Evolutionary conservation across 768 basidiomycete species (phyloP), one percentile per base, ranked within the genome.

Genomic region (Rubroboletus satanas): DNA sequence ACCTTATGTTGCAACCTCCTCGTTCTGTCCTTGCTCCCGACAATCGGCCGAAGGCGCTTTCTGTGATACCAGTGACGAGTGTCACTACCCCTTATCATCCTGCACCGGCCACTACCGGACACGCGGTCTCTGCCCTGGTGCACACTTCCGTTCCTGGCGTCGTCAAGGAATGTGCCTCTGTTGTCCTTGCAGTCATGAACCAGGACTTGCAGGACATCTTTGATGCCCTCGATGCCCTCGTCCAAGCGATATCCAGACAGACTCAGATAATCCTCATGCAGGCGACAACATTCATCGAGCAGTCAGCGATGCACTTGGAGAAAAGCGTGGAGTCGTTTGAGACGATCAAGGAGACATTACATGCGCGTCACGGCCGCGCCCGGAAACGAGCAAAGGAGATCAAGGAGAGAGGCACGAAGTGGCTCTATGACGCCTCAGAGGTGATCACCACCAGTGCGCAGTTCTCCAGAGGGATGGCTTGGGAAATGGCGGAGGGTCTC

Each of bases 181-280:
- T 74, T 12, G 65, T 78, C 23, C 63, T 76, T 2, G 71, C 77
- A 7, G 70, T 70, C n/a, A 68, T 84, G 21, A 74, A 75, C 9
- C 75, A 71, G 49, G 85, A 87, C 53, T 66, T 84, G 48, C 73
- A 77, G 21, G 84, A 85, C 58, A 72, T 87, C 18, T 65, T 81
- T 33, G 79, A 80, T 26, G 83, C 82, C 4, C 73, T 87, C 31
- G 85, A 87, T 58, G 81, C 77, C 0, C 75, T 87, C 35, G 70
- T 79, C 55, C 71, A 68, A 32, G 77, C 77, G 41, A 77, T 86
- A 49, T 75, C 75, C 11, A 73, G 71, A 48, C 83, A 85, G 55
- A 69, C 67, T 9, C 65, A 64, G 36, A 56, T 61, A 4, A 43
- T 71, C 11, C 49, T 69, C 21, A 36, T 47, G 4, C 62, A 69